Conservation (phyloP, 345 rosid species). For the Balakata baccata region DNA sequence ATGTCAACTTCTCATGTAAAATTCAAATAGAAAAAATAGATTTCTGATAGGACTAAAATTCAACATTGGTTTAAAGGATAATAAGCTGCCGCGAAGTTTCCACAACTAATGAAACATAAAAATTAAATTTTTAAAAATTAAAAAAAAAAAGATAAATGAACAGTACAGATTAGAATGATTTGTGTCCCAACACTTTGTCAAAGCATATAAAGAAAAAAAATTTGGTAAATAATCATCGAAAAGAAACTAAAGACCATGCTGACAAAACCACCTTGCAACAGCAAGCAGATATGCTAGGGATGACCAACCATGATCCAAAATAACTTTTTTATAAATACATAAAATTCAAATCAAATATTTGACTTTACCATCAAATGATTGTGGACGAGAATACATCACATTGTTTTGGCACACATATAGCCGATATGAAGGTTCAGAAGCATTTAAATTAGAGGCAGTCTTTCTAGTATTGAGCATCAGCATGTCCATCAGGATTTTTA, state of each 20-base stretch:
- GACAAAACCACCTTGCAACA: background rate
- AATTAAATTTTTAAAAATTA: too few relatives aligned
- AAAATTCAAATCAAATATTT: background rate
- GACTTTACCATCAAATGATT: conserved; percentile 69
- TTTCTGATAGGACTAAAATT: background rate
- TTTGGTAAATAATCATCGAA: background rate
- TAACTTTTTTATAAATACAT: background rate
- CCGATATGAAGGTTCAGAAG: conserved; percentile 63
- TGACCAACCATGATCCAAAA: background rate
- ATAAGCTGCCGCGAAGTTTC: background rate
- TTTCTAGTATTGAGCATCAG: conserved; percentile 73
- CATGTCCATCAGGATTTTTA: conserved; percentile 81
- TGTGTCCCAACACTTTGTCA: background rate
- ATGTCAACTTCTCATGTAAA: background rate
- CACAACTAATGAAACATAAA: background rate
- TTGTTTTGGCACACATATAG: conserved; percentile 92
- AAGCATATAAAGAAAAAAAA: background rate
- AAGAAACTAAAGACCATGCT: background rate
- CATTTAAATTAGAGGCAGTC: conserved; percentile 40
- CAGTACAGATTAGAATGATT: background rate
- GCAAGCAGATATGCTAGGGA: background rate
- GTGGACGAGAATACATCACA: conserved; percentile 91
- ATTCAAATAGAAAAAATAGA: background rate
- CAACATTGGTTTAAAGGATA: background rate
- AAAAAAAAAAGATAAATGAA: background rate